phyloP scores from a whole-genome alignment of 805 yeast species.

The Schwanniomyces sp. region DNA sequence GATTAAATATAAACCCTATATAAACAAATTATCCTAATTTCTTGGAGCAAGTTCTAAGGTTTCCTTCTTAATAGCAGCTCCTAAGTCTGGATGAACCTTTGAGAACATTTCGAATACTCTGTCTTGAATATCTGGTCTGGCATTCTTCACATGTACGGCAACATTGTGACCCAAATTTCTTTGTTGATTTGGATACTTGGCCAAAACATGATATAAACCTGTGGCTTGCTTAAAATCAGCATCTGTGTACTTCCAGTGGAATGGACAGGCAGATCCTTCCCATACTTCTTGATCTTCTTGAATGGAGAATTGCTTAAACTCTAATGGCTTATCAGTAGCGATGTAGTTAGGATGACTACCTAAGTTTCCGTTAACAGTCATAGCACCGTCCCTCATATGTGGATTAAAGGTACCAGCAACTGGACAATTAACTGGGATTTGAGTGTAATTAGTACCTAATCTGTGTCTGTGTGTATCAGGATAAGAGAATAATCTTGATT shows the following conservation, averaged over 20 bases:
- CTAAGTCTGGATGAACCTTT: slow-evolving; percentile 70
- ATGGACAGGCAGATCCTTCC: slow-evolving; percentile 80
- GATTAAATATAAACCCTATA: background rate
- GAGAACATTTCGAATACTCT: slow-evolving; percentile 73
- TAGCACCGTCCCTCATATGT: slow-evolving; percentile 79
- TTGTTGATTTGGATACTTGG: slow-evolving; percentile 80
- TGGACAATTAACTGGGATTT: slow-evolving; percentile 91
- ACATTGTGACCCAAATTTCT: slow-evolving; percentile 80
- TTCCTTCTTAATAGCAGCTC: slow-evolving; percentile 65
- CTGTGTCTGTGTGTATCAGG: slow-evolving; percentile 78
- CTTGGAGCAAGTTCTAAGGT: slow-evolving; percentile 52
- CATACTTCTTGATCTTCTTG: slow-evolving; percentile 77
- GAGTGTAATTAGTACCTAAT: slow-evolving; percentile 72
- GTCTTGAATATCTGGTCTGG: slow-evolving; percentile 76
- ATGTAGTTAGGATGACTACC: slow-evolving; percentile 78
- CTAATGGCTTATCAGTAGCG: slow-evolving; percentile 53
- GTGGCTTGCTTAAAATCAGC: slow-evolving; percentile 81
- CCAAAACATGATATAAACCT: slow-evolving; percentile 74
- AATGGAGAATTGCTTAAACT: slow-evolving; percentile 43
- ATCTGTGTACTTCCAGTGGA: slow-evolving; percentile 78
- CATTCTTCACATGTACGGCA: slow-evolving; percentile 69
- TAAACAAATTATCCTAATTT: slow-evolving; percentile 23
- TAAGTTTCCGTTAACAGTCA: slow-evolving; percentile 60
- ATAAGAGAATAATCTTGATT: slow-evolving; percentile 73
- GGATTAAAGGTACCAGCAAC: slow-evolving; percentile 54